Conservation (phyloP, 352 stramenopile genomes). For the Pythium folliculosum region DNA sequence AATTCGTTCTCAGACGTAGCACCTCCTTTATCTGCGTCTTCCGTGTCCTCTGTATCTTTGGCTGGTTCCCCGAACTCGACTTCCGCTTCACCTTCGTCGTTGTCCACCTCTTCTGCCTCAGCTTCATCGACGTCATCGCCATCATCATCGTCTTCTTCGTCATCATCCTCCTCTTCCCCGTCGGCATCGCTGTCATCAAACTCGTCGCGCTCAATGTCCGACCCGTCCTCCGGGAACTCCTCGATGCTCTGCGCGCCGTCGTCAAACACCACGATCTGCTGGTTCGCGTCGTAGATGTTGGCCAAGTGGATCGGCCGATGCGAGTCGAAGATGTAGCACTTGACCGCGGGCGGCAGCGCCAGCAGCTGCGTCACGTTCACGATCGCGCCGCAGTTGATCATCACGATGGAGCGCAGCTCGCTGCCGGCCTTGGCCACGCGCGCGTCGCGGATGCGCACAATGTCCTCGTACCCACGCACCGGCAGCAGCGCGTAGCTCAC, state of each 20-base stretch:
- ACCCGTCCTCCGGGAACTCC: constrained; percentile 83
- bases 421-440: constrained; percentile 40
- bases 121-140: constrained; percentile 46
- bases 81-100: constrained; percentile 47
- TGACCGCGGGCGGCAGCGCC: constrained; percentile 55
- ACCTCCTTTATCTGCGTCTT: constrained; percentile 10
- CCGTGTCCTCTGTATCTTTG: constrained; percentile 9
- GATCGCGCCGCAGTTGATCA: constrained; percentile 95
- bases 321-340: constrained; percentile 95
- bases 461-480: constrained; percentile 84
- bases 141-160: constrained; percentile 60
- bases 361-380: constrained; percentile 90
- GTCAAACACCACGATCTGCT: constrained; percentile 84
- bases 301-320: constrained; percentile 95
- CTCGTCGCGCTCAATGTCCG: constrained; percentile 65
- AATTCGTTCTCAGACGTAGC: too few species aligned
- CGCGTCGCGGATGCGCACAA: constrained; percentile 70
- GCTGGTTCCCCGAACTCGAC: constrained; percentile 41
- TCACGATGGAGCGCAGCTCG: constrained; percentile 89
- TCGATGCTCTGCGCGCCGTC: constrained; percentile 69
- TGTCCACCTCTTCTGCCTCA: constrained; percentile 42
- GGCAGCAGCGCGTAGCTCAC: constrained; percentile 76
- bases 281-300: constrained; percentile 92
- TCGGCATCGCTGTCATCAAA: constrained; percentile 69
- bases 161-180: constrained; percentile 53